Percentiles rank a stretch among this genome's conserved stretches.
Evolutionary conservation across 177 flowering plant genomes (phyloP).

Genomic region (Tripterygium wilfordii): DNA sequence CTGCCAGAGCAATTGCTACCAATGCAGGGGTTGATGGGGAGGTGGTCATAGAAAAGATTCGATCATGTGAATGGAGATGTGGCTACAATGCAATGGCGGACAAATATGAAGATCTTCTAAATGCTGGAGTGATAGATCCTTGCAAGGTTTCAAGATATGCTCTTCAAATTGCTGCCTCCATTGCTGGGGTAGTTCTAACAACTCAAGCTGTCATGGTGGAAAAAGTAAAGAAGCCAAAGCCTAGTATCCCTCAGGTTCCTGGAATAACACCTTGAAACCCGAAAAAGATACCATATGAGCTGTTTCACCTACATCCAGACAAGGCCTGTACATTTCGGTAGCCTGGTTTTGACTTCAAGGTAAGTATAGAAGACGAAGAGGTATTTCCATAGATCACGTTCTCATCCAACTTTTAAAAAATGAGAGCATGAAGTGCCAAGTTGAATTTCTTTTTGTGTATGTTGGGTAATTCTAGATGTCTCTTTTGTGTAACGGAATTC

Average conservation of each 20-base stretch:
- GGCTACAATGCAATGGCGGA: slow-evolving; percentile 88
- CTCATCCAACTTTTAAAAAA: too few relatives aligned
- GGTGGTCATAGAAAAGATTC: slow-evolving; percentile 57
- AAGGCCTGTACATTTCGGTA: too few relatives aligned
- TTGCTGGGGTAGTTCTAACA: slow-evolving; percentile 74
- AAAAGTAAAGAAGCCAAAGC: slow-evolving; percentile 57
- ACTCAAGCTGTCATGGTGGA: slow-evolving; percentile 85
- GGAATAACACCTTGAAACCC: slow-evolving; percentile 58
- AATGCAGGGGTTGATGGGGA: slow-evolving; percentile 94
- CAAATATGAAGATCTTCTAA: slow-evolving; percentile 70
- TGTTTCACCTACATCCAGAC: too few relatives aligned
- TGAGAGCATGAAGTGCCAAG: too few relatives aligned
- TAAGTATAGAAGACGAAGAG: too few relatives aligned
- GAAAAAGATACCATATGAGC: too few relatives aligned
- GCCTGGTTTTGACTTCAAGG: too few relatives aligned
- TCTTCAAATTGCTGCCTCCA: slow-evolving; percentile 82
- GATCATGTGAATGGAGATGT: slow-evolving; percentile 40
- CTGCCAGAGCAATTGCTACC: slow-evolving; percentile 66
- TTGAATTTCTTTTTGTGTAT: too few relatives aligned
- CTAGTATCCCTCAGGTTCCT: slow-evolving; percentile 61
- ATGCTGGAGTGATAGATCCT: slow-evolving; percentile 81
- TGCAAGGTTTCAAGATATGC: slow-evolving; percentile 79
- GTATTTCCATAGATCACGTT: too few relatives aligned
- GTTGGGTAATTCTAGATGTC: too few relatives aligned
- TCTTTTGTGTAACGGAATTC: too few relatives aligned